Percentiles rank a stretch among this genome's conserved stretches.
Conservation (phyloP, 345 rosid genomes). For the Ailanthus altissimus region DNA sequence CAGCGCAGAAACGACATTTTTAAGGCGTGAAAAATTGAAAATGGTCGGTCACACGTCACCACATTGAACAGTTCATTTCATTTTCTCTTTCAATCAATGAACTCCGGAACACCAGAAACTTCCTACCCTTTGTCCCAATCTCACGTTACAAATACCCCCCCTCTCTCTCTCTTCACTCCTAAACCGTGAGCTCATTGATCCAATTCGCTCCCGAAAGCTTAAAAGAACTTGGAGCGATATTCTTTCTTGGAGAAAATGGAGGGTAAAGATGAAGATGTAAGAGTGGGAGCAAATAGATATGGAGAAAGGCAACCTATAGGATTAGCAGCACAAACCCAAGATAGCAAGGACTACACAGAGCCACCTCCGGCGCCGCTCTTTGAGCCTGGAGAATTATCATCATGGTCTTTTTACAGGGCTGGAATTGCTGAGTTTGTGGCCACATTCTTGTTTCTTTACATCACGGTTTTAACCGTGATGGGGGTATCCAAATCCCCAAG, state of each 20-base stretch:
- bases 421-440: conserved; percentile 43
- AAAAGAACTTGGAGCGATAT: neutral
- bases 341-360: conserved; percentile 36
- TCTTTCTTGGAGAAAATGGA: conserved; percentile 26
- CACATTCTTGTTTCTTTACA: conserved; percentile 41
- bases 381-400: conserved; percentile 31
- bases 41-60: conserved; percentile 37
- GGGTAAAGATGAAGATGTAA: conserved; percentile 41
- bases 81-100: conserved; percentile 14
- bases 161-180: neutral
- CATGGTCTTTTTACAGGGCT: conserved; percentile 43
- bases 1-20: conserved; percentile 16
- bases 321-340: conserved; percentile 34
- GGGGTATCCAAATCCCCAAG: conserved; percentile 36
- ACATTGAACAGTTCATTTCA: neutral
- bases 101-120: neutral
- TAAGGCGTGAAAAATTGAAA: neutral
- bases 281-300: conserved; percentile 41
- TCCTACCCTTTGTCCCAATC: conserved; percentile 18
- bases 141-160: conserved; percentile 26
- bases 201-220: conserved; percentile 15
- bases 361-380: conserved; percentile 39
- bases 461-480: conserved; percentile 42
- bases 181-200: neutral
- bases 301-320: conserved; percentile 41